Percentiles rank a stretch among this genome's conserved stretches.
These are phyloP conservation scores for Fagus crenata DNA, from an alignment of 306 rosid genomes.

Conservation along the genomic window DNA sequence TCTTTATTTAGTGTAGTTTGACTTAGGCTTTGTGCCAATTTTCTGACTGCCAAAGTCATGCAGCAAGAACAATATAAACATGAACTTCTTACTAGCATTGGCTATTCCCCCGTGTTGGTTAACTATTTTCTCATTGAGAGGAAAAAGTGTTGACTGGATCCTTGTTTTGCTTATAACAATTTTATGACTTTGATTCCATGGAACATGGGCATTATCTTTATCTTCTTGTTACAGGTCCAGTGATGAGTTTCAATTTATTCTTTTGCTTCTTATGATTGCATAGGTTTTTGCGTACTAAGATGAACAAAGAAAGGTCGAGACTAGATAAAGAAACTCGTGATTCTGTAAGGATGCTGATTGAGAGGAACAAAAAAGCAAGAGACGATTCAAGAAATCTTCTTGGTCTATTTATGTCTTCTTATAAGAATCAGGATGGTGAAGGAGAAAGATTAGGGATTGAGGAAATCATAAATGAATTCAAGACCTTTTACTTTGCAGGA, in stretches of 20 bases:
- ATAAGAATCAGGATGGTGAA: too few relatives aligned
- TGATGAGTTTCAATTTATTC: neutral
- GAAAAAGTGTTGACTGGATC: neutral
- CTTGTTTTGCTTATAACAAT: neutral
- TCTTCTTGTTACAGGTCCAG: neutral
- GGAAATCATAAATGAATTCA: too few relatives aligned
- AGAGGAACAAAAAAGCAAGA: constrained; percentile 22
- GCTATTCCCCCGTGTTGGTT: neutral
- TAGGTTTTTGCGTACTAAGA: constrained; percentile 70
- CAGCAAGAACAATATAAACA: neutral
- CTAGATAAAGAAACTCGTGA: constrained; percentile 61
- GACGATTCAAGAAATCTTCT: constrained; percentile 9
- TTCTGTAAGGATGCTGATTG: constrained; percentile 51
- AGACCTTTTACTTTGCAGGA: constrained; percentile 29
- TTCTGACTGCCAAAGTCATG: neutral
- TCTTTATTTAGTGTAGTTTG: neutral
- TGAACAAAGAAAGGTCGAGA: constrained; percentile 67
- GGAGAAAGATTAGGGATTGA: too few relatives aligned
- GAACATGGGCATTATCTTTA: neutral
- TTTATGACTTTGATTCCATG: neutral
- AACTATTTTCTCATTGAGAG: neutral
- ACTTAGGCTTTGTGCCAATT: neutral
- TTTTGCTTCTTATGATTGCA: constrained; percentile 11
- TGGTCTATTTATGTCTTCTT: too few relatives aligned
- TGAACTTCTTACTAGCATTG: neutral